phyloP scores from a whole-genome alignment of 306 rosid genomes.

The Vachellia pachyceras region DNA sequence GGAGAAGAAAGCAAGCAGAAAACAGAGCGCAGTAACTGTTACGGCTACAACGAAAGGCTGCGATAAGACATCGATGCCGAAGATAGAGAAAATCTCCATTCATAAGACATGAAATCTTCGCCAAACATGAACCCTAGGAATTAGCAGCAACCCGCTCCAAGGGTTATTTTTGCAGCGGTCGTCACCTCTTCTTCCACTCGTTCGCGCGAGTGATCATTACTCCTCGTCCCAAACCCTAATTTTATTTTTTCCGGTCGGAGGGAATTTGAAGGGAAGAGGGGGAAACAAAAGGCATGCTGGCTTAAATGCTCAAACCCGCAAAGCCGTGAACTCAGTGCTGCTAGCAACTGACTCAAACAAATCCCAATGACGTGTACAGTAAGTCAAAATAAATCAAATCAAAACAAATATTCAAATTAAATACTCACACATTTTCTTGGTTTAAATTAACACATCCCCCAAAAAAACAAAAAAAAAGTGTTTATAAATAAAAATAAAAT shows the following conservation, averaged over 20 bases:
- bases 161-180: neutral
- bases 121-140: conserved; percentile 69
- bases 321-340: conserved; percentile 6
- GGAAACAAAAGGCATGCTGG: neutral
- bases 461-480: too few species aligned
- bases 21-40: conserved; percentile 64
- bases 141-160: conserved; percentile 5
- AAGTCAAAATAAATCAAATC: neutral
- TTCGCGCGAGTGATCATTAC: neutral
- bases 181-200: neutral
- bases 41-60: conserved; percentile 64
- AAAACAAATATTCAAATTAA: neutral
- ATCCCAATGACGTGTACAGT: conserved; percentile 3
- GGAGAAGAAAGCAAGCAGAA: conserved; percentile 58
- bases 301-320: neutral
- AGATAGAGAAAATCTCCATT: conserved; percentile 73
- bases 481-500: too few species aligned
- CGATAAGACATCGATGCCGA: conserved; percentile 46
- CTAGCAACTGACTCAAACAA: conserved; percentile 29
- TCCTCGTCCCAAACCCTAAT: conserved; percentile 33
- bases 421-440: too few species aligned
- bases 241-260: neutral
- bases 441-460: too few species aligned
- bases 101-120: conserved; percentile 83
- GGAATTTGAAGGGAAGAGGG: conserved; percentile 15